These are phyloP conservation scores for Sinapis alba DNA, from an alignment of 441 rosid genomes.

Conservation along the genomic window DNA sequence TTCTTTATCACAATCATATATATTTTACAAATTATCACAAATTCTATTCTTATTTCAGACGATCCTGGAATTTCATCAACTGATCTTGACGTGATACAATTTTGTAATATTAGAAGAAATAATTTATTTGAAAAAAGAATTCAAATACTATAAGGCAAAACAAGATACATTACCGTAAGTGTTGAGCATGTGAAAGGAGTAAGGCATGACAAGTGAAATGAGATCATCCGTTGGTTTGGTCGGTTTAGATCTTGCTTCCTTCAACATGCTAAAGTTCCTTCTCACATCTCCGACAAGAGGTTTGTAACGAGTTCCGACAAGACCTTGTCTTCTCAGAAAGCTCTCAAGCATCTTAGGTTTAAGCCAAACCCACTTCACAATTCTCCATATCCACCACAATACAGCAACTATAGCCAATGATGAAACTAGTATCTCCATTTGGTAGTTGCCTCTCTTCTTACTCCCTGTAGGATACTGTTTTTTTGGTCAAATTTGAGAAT, in stretches of 20 bases:
- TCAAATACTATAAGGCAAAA: too few species aligned
- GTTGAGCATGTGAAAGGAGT: constrained; percentile 18
- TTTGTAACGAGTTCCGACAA: constrained; percentile 32
- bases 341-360: constrained; percentile 42
- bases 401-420: background rate
- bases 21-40: too few species aligned
- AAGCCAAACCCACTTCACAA: constrained; percentile 37
- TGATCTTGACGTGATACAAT: too few species aligned
- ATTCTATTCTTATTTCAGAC: too few species aligned
- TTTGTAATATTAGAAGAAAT: too few species aligned
- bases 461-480: too few species aligned
- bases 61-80: too few species aligned
- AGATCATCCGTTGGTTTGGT: constrained; percentile 34
- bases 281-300: constrained; percentile 36
- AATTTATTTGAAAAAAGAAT: too few species aligned
- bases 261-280: constrained; percentile 6
- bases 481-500: background rate
- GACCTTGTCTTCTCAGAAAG: constrained; percentile 38
- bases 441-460: background rate
- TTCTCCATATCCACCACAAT: constrained; percentile 16
- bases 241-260: constrained; percentile 29
- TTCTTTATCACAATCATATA: too few species aligned
- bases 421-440: background rate
- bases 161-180: too few species aligned
- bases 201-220: constrained; percentile 21